Base-by-base conservation (phyloP, 495 filamentous ascomycete species). In the Darksidea phi region DNA sequence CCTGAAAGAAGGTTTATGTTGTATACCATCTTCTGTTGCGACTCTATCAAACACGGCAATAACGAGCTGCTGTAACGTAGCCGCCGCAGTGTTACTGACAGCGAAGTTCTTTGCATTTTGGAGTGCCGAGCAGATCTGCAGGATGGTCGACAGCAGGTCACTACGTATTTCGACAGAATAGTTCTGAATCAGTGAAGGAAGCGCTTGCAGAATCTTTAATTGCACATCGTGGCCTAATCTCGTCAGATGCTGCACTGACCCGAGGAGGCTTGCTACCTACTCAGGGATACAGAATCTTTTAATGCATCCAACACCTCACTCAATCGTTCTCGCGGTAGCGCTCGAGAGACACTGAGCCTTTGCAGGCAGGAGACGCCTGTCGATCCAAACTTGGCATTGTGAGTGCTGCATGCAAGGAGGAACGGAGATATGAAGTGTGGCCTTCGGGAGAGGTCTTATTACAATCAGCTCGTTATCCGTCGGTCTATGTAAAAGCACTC, bases 21-120 rank as follows among this genome's bases (percentile, higher is more conserved):
- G 70, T 78, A 67, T 75, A 86, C 87, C 84, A 72, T 97, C 90
- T 77, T 97, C 91, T 46, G 75, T 73, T 0, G 84, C 82, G 1
- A 97, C 89, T 72, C 93, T 91, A 72, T 98, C 95, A 75, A 95
- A 97, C 1, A 92, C 88, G 5, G 88, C 87, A 48, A 90, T 89
- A 6, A 97, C 87, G 18, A 97, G 84, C 74, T 98, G 94, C 72
- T 96, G 94, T 52, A 98, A 76, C 1, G 95, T 96, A 46, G 94
- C 94, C 25, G 93, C 90, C 17, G 94, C 92, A 0, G 94, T 96
- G 60, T 94, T 95, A 61, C 91, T 93, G 64, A 97, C 91, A 23
- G 95, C 89, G 28, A 85, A 84, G 73, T 87, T 92, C 74, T 96
- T 97, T 72, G 88, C 91, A 25, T 84, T 85, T 73, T 97, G 91